Conservation (phyloP, 1,284 basidiomycete species). For the Xerocomus alliaceus region DNA sequence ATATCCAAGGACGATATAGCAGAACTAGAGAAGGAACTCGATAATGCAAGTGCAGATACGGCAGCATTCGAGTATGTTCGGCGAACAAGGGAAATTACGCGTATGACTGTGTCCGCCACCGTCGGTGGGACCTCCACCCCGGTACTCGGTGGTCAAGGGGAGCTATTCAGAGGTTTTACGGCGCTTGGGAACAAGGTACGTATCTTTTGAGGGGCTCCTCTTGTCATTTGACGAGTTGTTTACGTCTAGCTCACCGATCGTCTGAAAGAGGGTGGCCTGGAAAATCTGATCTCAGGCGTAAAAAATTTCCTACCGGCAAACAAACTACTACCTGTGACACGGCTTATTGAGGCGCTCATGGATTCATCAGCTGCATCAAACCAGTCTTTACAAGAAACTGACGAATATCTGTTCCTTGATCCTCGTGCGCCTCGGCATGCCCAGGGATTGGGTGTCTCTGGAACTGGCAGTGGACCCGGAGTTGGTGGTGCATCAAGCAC, state of each 20-base stretch:
- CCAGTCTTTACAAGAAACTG: constrained; percentile 93
- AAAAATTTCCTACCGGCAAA: constrained; percentile 98
- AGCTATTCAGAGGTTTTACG: constrained; percentile 91
- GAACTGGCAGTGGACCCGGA: constrained; percentile 54
- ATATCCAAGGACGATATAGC: constrained; percentile 86
- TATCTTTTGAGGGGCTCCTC: constrained; percentile 14
- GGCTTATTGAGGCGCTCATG: constrained; percentile 95
- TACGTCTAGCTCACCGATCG: constrained; percentile 81
- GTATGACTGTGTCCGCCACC: constrained; percentile 82
- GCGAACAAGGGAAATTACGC: constrained; percentile 87
- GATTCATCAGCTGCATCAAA: constrained; percentile 92
- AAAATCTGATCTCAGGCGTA: constrained; percentile 96
- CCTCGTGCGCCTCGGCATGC: constrained; percentile 76
- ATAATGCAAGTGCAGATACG: constrained; percentile 80
- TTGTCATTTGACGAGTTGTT: constrained; percentile 9
- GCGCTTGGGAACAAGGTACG: constrained; percentile 87
- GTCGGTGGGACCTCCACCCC: constrained; percentile 77
- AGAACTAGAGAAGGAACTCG: constrained; percentile 88
- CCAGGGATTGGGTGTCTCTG: constrained; percentile 58
- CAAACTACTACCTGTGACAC: constrained; percentile 92
- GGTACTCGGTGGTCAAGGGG: constrained; percentile 72
- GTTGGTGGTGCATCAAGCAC: constrained; percentile 47
- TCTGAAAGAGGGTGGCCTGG: constrained; percentile 92
- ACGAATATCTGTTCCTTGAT: constrained; percentile 95
- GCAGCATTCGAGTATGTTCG: constrained; percentile 93